Evolutionary conservation across 2,329 filamentous ascomycete genomes (phyloP).

Genomic region (Fusarium pilosicola): DNA sequence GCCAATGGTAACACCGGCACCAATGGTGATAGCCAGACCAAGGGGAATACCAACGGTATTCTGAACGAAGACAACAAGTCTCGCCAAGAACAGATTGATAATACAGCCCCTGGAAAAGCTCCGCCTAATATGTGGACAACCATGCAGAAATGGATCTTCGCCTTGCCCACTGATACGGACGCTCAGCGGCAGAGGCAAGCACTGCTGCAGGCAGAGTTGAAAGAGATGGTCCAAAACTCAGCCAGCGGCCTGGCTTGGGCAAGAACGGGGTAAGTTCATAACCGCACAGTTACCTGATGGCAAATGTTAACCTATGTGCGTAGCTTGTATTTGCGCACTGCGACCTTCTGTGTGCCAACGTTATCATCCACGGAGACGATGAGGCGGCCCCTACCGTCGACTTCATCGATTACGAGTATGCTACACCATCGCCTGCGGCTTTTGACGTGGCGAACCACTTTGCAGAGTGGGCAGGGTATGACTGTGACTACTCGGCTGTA

Average conservation of each 20-base stretch:
- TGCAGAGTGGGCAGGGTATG: slow-evolving; percentile 96
- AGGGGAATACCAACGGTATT: slow-evolving; percentile 45
- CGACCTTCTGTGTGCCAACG: slow-evolving; percentile 94
- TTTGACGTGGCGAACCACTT: slow-evolving; percentile 99
- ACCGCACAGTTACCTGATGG: neutral
- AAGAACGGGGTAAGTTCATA: slow-evolving; percentile 71
- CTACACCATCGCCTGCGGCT: slow-evolving; percentile 89
- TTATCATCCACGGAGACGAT: slow-evolving; percentile 75
- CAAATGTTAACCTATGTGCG: slow-evolving; percentile 22
- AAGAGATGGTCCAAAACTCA: slow-evolving; percentile 75
- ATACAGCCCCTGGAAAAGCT: slow-evolving; percentile 72
- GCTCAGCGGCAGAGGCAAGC: slow-evolving; percentile 74
- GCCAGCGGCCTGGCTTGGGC: slow-evolving; percentile 80
- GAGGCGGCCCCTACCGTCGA: slow-evolving; percentile 57
- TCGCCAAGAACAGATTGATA: slow-evolving; percentile 56
- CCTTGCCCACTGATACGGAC: slow-evolving; percentile 78
- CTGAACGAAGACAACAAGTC: slow-evolving; percentile 41
- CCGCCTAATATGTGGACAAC: slow-evolving; percentile 94
- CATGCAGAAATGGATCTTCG: slow-evolving; percentile 94
- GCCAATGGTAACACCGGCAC: slow-evolving; percentile 20
- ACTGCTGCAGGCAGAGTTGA: slow-evolving; percentile 78
- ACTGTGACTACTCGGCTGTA: slow-evolving; percentile 87
- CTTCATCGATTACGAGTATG: slow-evolving; percentile 99
- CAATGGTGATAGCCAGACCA: slow-evolving; percentile 50
- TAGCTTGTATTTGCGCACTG: slow-evolving; percentile 93